Percentiles rank a stretch among this genome's conserved stretches.
phyloP scores from a whole-genome alignment of 371 early-diverging fungal genomes.

The Lichtheimia corymbifera region DNA sequence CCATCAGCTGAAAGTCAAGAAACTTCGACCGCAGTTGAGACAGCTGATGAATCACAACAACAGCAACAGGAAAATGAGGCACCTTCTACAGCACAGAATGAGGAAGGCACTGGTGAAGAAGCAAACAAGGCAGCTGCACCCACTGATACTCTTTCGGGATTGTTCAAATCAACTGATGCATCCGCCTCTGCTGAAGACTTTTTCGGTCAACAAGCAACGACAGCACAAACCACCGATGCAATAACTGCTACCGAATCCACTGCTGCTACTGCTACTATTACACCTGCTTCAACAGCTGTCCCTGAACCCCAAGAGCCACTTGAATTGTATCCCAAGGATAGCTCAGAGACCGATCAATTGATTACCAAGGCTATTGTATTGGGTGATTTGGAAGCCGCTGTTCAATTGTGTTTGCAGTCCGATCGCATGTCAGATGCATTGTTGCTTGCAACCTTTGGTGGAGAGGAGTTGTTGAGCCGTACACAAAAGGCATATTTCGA shows the following conservation, averaged over 20 bases:
- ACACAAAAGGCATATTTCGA: slow-evolving; percentile 89
- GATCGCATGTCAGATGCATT: slow-evolving; percentile 91
- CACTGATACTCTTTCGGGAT: slow-evolving; percentile 25
- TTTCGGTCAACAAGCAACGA: slow-evolving; percentile 20
- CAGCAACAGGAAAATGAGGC: slow-evolving; percentile 7
- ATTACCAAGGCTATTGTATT: slow-evolving; percentile 84
- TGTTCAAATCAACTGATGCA: slow-evolving; percentile 29
- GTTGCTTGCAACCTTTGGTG: slow-evolving; percentile 86
- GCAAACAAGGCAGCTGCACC: slow-evolving; percentile 10
- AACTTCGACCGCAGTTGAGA: slow-evolving; percentile 7
- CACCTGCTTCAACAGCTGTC: slow-evolving; percentile 12
- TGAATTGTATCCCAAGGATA: slow-evolving; percentile 56
- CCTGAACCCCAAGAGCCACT: slow-evolving; percentile 45
- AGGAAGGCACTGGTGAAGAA: slow-evolving; percentile 11
- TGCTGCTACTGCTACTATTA: slow-evolving; percentile 19
- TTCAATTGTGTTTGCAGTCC: slow-evolving; percentile 78
- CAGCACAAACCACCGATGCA: slow-evolving; percentile 9
- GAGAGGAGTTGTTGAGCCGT: slow-evolving; percentile 77
- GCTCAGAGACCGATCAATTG: slow-evolving; percentile 72
- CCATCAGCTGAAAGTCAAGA: slow-evolving; percentile 18
- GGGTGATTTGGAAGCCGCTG: slow-evolving; percentile 92
- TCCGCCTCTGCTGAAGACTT: slow-evolving; percentile 27
- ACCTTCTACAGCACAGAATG: slow-evolving; percentile 8
- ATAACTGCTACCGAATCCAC: slow-evolving; percentile 16
- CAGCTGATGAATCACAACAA: background rate